A percentile compares a stretch with the other conserved stretches of the same genome.
These are phyloP conservation scores for Pleurotus citrinopileatus DNA, from an alignment of 768 basidiomycete species.

Conservation along the genomic window DNA sequence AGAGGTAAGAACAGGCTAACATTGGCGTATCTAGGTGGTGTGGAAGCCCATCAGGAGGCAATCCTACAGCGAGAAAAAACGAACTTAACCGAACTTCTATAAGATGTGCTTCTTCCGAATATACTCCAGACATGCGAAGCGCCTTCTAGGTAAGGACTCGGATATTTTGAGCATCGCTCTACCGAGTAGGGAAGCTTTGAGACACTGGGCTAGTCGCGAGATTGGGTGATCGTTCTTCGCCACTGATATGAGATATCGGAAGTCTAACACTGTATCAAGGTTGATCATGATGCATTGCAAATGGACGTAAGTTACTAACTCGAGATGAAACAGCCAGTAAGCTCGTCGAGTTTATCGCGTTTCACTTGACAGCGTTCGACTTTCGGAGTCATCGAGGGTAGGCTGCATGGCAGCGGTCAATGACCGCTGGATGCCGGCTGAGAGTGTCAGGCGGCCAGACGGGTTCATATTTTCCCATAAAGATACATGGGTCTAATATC, in stretches of 20 bases:
- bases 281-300: no score
- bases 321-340: no score
- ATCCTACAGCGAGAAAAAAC: background rate
- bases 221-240: background rate
- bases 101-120: background rate
- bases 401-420: no score
- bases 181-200: background rate
- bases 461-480: no score
- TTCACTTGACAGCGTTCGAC: no score
- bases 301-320: no score
- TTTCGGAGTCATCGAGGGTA: no score
- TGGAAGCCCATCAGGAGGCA: background rate
- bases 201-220: no score
- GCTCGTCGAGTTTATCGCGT: no score
- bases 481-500: no score
- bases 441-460: no score
- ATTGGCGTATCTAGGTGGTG: constrained; percentile 7
- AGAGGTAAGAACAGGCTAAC: background rate
- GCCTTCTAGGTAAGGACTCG: background rate
- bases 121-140: background rate
- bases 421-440: no score
- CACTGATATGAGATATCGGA: constrained; percentile 10
- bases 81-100: background rate
- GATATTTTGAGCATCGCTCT: background rate
- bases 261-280: background rate